phyloP scores from a whole-genome alignment of 31 red algal genomes.

The Porphyra umbilicalis region DNA sequence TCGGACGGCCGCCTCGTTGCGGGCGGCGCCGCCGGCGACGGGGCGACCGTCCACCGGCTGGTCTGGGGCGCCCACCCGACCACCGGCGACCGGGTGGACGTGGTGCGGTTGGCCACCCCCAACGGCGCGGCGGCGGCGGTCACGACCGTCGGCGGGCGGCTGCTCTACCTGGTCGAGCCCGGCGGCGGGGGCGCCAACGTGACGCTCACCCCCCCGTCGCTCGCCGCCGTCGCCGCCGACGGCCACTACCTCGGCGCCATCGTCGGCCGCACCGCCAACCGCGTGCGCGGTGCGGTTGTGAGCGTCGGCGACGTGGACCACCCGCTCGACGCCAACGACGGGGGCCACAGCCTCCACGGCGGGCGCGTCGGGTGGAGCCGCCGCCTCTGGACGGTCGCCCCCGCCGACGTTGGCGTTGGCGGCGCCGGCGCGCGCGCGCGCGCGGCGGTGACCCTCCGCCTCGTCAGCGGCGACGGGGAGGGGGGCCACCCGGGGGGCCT shows the following conservation, averaged over 20 bases:
- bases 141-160: constrained; percentile 49
- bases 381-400: background rate
- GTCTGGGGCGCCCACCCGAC: constrained; percentile 9
- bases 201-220: constrained; percentile 16
- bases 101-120: constrained; percentile 30
- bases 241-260: constrained; percentile 29
- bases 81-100: constrained; percentile 29
- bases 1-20: background rate
- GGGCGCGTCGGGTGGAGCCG: background rate
- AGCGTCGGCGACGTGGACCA: constrained; percentile 3
- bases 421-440: background rate
- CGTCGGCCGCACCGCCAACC: constrained; percentile 63
- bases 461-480: background rate
- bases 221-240: constrained; percentile 35
- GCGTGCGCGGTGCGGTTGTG: constrained; percentile 31
- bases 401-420: background rate
- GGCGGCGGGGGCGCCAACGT: constrained; percentile 15
- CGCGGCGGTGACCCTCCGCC: background rate
- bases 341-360: constrained; percentile 43
- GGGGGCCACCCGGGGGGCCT: background rate
- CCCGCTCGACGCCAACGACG: constrained; percentile 21
- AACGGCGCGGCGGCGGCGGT: constrained; percentile 40
- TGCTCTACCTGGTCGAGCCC: constrained; percentile 47
- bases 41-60: background rate
- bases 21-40: background rate